Evolutionary conservation across 345 rosid genomes (phyloP).

Genomic region (Trapa incisa): DNA sequence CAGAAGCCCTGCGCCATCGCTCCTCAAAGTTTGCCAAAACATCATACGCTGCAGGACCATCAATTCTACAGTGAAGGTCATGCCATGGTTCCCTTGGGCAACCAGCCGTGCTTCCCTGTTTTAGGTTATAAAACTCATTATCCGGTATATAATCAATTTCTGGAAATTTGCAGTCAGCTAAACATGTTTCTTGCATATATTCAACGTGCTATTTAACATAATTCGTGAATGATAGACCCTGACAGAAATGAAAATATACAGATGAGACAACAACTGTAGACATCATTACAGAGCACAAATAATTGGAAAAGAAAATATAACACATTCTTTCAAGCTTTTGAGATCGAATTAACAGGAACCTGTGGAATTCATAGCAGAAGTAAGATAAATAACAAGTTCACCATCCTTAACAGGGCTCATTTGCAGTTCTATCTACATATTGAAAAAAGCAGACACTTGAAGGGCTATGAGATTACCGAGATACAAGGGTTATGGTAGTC

Average conservation of each 20-base stretch:
- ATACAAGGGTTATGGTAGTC: slow-evolving; percentile 90
- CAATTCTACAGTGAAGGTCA: slow-evolving; percentile 82
- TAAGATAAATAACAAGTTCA: neutral
- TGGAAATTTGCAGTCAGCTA: neutral
- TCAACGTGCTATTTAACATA: neutral
- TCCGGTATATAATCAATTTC: neutral
- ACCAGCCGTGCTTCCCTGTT: slow-evolving; percentile 55
- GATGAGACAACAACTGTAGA: neutral
- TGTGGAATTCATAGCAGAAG: neutral
- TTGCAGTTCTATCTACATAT: neutral
- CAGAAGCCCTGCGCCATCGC: slow-evolving; percentile 79
- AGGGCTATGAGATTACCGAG: slow-evolving; percentile 36
- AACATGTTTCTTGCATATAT: neutral
- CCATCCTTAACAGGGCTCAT: neutral
- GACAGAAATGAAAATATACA: neutral
- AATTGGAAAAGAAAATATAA: neutral
- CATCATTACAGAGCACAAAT: neutral
- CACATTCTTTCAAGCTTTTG: neutral
- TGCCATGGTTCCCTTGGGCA: slow-evolving; percentile 97
- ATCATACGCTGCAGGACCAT: slow-evolving; percentile 97
- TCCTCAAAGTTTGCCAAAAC: slow-evolving; percentile 86
- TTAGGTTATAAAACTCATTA: neutral
- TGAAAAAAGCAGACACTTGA: slow-evolving; percentile 1
- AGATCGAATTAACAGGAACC: neutral
- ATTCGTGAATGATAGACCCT: neutral